Conservation (phyloP, 306 rosid species). For the Astragalus membranaceus region DNA sequence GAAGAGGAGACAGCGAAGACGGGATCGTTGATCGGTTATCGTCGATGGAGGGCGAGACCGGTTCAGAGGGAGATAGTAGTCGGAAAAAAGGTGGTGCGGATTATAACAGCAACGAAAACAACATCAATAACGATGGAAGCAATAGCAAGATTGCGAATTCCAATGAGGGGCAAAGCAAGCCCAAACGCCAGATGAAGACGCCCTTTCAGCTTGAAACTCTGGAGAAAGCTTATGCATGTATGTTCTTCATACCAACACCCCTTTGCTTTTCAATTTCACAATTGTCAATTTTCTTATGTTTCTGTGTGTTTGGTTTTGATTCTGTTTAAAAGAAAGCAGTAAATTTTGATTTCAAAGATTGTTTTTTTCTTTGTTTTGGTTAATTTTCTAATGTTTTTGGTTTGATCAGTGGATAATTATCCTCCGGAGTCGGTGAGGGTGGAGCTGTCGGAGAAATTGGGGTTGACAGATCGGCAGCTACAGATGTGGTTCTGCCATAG, state of each 20-base stretch:
- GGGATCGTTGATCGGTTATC: conserved; percentile 45
- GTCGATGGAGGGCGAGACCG: conserved; percentile 61
- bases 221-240: conserved; percentile 86
- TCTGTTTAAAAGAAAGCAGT: background rate
- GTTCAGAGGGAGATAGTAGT: conserved; percentile 59
- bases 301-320: background rate
- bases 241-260: conserved; percentile 10
- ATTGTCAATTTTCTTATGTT: background rate
- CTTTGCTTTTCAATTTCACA: conserved; percentile 10
- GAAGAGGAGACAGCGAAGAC: conserved; percentile 1
- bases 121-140: conserved; percentile 22
- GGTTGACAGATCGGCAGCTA: conserved; percentile 92
- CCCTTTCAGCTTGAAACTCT: conserved; percentile 94
- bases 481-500: conserved; percentile 99
- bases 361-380: background rate
- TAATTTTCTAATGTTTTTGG: conserved; percentile 10
- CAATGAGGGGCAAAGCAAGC: conserved; percentile 81
- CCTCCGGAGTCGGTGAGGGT: conserved; percentile 75
- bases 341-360: background rate
- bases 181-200: conserved; percentile 99
- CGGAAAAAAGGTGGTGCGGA: conserved; percentile 26
- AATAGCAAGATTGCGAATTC: conserved; percentile 52
- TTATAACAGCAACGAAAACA: conserved; percentile 30
- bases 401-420: conserved; percentile 80
- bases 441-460: conserved; percentile 76